Evolutionary conservation across 2,329 filamentous ascomycete genomes (phyloP).

Genomic region (Ascochyta koolunga): DNA sequence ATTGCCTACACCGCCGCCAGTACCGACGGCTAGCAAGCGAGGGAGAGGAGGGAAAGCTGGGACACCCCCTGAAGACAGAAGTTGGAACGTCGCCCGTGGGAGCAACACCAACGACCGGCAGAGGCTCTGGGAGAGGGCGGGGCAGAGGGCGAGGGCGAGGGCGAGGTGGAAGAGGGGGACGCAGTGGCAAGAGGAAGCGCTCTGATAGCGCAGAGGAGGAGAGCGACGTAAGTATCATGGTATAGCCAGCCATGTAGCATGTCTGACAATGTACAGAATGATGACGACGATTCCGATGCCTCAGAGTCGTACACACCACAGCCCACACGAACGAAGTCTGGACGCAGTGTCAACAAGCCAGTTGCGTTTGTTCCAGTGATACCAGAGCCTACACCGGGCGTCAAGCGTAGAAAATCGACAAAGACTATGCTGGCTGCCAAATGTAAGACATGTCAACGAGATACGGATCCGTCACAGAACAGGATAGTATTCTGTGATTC

Average conservation of each 20-base stretch:
- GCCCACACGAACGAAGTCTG: slow-evolving; percentile 75
- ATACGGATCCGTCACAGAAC: slow-evolving; percentile 74
- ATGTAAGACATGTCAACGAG: slow-evolving; percentile 75
- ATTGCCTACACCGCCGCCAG: slow-evolving; percentile 47
- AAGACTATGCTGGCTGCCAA: slow-evolving; percentile 59
- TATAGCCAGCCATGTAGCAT: neutral
- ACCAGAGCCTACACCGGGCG: slow-evolving; percentile 53
- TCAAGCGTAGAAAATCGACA: slow-evolving; percentile 65
- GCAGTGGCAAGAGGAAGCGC: slow-evolving; percentile 49
- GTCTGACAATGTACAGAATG: slow-evolving; percentile 34
- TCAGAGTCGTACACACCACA: slow-evolving; percentile 59
- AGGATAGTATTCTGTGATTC: slow-evolving; percentile 86
- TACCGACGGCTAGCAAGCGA: slow-evolving; percentile 35
- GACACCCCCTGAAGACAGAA: slow-evolving; percentile 43
- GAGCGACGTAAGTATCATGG: slow-evolving; percentile 40
- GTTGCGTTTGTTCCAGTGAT: slow-evolving; percentile 65
- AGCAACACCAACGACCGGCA: slow-evolving; percentile 34
- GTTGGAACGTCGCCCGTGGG: slow-evolving; percentile 29
- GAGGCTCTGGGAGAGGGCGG: slow-evolving; percentile 47
- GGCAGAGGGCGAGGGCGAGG: slow-evolving; percentile 46
- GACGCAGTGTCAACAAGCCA: slow-evolving; percentile 72
- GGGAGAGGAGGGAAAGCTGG: slow-evolving; percentile 44
- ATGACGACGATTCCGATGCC: slow-evolving; percentile 46
- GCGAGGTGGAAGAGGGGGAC: slow-evolving; percentile 43
- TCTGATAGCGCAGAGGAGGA: slow-evolving; percentile 44